phyloP scores from a whole-genome alignment of 768 basidiomycete genomes.

The Pholiota conissans region DNA sequence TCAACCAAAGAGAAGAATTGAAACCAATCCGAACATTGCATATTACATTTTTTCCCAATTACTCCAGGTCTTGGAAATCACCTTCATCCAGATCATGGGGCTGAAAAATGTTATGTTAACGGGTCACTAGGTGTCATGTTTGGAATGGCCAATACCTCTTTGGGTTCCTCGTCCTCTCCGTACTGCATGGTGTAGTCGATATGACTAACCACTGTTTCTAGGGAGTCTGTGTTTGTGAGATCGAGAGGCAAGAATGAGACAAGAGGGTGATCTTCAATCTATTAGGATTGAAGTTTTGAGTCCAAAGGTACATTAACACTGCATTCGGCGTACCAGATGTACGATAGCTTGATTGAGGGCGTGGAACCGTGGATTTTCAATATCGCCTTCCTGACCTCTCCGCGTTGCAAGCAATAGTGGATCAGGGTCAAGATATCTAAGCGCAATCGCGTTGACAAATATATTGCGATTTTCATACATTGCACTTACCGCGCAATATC shows the following conservation, averaged over 20 bases:
- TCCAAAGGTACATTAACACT: not conserved
- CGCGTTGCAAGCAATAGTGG: conserved; percentile 77
- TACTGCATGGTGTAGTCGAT: conserved; percentile 99
- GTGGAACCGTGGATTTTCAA: conserved; percentile 81
- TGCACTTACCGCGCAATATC: conserved; percentile 77
- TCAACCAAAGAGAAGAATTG: too few relatives aligned
- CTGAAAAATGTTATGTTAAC: conserved; percentile 37
- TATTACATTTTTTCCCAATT: not conserved
- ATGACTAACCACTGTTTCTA: conserved; percentile 90
- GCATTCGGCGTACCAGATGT: conserved; percentile 61
- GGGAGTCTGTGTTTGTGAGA: conserved; percentile 83
- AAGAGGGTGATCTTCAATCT: conserved; percentile 99
- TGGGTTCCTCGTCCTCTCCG: conserved; percentile 97
- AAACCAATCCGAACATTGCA: too few relatives aligned
- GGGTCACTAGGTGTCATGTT: conserved; percentile 6
- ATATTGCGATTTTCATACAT: not conserved
- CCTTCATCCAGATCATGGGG: conserved; percentile 94
- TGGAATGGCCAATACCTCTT: conserved; percentile 63
- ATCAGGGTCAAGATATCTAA: conserved; percentile 92
- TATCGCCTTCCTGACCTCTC: conserved; percentile 55
- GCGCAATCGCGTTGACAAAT: not conserved
- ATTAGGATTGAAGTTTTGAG: conserved; percentile 4
- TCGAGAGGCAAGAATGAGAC: conserved; percentile 97
- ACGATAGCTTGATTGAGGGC: conserved; percentile 94
- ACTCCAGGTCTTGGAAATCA: conserved; percentile 81